Evolutionary conservation across 164 flowering plant species (phyloP).

Genomic region (Nelumbo lutea): DNA sequence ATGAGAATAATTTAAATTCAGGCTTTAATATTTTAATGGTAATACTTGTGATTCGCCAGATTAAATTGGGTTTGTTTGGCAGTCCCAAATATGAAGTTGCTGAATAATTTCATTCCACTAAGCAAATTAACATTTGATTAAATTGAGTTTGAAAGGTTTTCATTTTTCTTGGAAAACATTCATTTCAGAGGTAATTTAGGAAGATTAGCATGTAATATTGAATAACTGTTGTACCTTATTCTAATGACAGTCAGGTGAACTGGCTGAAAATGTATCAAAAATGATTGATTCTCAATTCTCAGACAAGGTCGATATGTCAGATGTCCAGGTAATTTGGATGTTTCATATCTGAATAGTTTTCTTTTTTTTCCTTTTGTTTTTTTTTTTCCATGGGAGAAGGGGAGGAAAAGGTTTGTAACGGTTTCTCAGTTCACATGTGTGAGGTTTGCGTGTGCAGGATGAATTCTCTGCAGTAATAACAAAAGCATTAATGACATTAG

Average conservation of each 20-base stretch:
- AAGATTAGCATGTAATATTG: not conserved
- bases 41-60: too few species aligned
- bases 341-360: not conserved
- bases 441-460: constrained; percentile 51
- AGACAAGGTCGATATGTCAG: constrained; percentile 85
- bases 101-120: too few species aligned
- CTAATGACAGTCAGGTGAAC: constrained; percentile 67
- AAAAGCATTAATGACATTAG: constrained; percentile 78
- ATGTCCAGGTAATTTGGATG: constrained; percentile 64
- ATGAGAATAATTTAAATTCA: too few species aligned
- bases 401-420: too few species aligned
- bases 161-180: too few species aligned
- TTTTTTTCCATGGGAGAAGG: not conserved
- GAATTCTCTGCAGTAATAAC: constrained; percentile 93
- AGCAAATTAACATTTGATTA: too few species aligned
- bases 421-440: not conserved
- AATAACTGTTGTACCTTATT: not conserved
- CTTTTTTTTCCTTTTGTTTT: not conserved
- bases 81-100: too few species aligned
- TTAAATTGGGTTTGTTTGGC: too few species aligned
- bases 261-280: constrained; percentile 88
- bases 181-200: too few species aligned
- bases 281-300: constrained; percentile 74
- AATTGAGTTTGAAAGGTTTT: too few species aligned
- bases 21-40: too few species aligned